Evolutionary conservation across 371 early-diverging fungal species (phyloP).

Genomic region (Apophysomyces variabilis): DNA sequence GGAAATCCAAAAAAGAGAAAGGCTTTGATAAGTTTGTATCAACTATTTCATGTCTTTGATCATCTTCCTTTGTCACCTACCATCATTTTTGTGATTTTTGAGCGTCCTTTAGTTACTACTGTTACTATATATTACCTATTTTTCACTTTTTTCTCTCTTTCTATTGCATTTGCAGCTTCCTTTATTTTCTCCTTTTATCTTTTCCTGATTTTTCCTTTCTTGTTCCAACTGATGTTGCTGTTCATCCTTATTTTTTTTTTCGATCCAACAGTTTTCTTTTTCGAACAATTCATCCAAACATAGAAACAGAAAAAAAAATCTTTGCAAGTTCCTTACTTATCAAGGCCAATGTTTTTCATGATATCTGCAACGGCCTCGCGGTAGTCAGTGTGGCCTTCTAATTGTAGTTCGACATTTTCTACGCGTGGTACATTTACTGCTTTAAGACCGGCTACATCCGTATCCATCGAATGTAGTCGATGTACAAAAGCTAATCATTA

Average conservation of each 20-base stretch:
- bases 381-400: slow-evolving; percentile 90
- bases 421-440: slow-evolving; percentile 66
- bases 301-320: slow-evolving; percentile 6
- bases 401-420: slow-evolving; percentile 80
- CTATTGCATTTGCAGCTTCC: neutral
- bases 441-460: slow-evolving; percentile 83
- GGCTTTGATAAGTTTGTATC: slow-evolving; percentile 6
- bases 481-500: slow-evolving; percentile 66
- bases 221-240: neutral
- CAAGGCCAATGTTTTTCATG: slow-evolving; percentile 13
- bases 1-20: slow-evolving; percentile 2
- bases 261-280: neutral
- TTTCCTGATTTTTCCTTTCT: neutral
- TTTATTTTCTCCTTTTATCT: neutral
- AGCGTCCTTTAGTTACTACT: slow-evolving; percentile 8
- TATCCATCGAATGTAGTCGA: slow-evolving; percentile 65
- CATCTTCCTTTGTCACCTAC: neutral
- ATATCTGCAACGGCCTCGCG: slow-evolving; percentile 41
- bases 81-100: slow-evolving; percentile 7
- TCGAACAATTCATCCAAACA: slow-evolving; percentile 5
- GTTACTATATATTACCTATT: slow-evolving; percentile 8
- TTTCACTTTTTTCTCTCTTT: neutral
- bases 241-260: slow-evolving; percentile 1
- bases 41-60: slow-evolving; percentile 2
- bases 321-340: slow-evolving; percentile 4